These are phyloP conservation scores for Diaporthe eres DNA, from an alignment of 2,329 filamentous ascomycete genomes.

Conservation along the genomic window DNA sequence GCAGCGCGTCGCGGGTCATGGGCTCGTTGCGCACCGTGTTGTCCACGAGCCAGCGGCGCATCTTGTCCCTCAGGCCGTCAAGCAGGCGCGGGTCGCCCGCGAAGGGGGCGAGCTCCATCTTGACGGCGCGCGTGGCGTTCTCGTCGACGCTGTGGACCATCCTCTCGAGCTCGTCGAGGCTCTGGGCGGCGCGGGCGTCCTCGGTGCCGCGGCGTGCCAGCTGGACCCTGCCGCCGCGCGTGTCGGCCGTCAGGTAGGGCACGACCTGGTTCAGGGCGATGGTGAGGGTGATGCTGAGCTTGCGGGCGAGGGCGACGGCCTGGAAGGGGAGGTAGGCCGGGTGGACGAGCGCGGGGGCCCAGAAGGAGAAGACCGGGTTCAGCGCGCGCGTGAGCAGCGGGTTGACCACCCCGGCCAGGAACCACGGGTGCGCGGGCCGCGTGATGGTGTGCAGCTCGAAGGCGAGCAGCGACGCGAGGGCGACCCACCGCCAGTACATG, in stretches of 20 bases:
- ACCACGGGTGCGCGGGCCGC: slow-evolving; percentile 64
- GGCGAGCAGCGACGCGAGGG: slow-evolving; percentile 65
- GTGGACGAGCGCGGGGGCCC: slow-evolving; percentile 58
- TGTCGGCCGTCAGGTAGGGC: slow-evolving; percentile 69
- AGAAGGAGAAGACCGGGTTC: slow-evolving; percentile 52
- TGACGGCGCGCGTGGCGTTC: slow-evolving; percentile 80
- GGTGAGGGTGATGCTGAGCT: slow-evolving; percentile 82
- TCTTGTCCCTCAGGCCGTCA: slow-evolving; percentile 75
- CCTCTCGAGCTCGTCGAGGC: slow-evolving; percentile 76
- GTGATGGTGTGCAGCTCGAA: slow-evolving; percentile 72
- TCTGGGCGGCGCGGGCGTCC: slow-evolving; percentile 66
- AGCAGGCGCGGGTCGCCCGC: slow-evolving; percentile 77
- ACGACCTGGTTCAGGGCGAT: slow-evolving; percentile 88
- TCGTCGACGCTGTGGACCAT: slow-evolving; percentile 72
- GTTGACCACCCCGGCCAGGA: slow-evolving; percentile 62
- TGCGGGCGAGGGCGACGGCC: slow-evolving; percentile 80
- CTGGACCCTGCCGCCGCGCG: slow-evolving; percentile 49
- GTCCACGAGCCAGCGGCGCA: slow-evolving; percentile 90
- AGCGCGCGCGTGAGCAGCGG: slow-evolving; percentile 52
- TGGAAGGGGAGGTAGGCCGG: slow-evolving; percentile 88
- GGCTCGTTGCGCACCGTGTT: slow-evolving; percentile 85
- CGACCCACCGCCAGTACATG: slow-evolving; percentile 75
- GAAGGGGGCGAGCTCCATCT: slow-evolving; percentile 86
- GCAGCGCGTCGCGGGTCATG: slow-evolving; percentile 86
- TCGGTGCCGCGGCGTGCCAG: slow-evolving; percentile 57